A percentile compares a stretch with the other conserved stretches of the same genome.
Evolutionary conservation across 371 early-diverging fungal species (phyloP).

Genomic region (Funneliformis caledonium): DNA sequence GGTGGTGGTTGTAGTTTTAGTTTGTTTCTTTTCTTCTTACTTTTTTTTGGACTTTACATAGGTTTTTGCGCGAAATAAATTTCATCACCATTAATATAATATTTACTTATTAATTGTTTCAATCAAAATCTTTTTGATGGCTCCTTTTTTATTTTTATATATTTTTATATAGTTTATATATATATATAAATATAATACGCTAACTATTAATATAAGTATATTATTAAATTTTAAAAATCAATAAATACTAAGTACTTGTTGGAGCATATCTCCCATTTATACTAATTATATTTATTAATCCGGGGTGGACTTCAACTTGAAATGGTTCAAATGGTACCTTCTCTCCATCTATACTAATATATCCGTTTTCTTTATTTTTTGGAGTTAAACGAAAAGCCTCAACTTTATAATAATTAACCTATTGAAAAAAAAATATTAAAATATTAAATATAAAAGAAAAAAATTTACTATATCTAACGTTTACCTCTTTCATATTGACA

Average conservation of each 20-base stretch:
- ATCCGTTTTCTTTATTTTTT: constrained; percentile 49
- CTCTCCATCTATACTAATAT: constrained; percentile 68
- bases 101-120: too few species aligned
- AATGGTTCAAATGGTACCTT: constrained; percentile 61
- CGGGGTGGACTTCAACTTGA: constrained; percentile 65
- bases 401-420: constrained; percentile 68
- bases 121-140: too few species aligned
- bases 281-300: constrained; percentile 55
- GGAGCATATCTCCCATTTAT: constrained; percentile 45
- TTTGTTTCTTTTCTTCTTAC: too few species aligned
- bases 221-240: too few species aligned
- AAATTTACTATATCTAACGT: not conserved
- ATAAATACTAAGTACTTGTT: too few species aligned
- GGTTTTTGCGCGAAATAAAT: too few species aligned
- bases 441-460: not conserved
- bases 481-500: constrained; percentile 56
- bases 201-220: too few species aligned
- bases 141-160: too few species aligned
- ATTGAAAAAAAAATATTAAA: not conserved
- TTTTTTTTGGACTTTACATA: too few species aligned
- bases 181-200: too few species aligned
- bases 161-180: too few species aligned
- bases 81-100: too few species aligned
- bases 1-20: not conserved
- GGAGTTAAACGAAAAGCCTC: constrained; percentile 65